Evolutionary conservation across 176 grass and related monocot species (phyloP).

Genomic region (Elymus sibiricus): DNA sequence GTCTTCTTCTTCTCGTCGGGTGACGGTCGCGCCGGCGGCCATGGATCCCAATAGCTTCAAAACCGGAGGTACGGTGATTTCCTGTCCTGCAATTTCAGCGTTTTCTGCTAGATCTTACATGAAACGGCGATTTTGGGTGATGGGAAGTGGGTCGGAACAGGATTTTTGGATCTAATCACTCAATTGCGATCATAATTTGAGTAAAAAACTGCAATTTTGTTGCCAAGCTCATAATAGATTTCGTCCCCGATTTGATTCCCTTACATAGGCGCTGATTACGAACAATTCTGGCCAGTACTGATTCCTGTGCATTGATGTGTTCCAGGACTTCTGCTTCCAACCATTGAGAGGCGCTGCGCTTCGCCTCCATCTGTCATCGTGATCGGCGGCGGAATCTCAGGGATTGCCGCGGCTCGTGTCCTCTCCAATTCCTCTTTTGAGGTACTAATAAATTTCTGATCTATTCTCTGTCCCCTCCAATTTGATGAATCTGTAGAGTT

Average conservation of each 20-base stretch:
- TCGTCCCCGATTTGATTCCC: background rate
- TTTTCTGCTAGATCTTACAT: background rate
- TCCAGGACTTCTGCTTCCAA: slow-evolving; percentile 73
- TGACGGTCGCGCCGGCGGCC: background rate
- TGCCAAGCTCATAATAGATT: background rate
- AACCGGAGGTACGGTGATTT: slow-evolving; percentile 41
- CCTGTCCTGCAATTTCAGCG: background rate
- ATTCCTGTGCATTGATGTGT: background rate
- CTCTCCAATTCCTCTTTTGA: slow-evolving; percentile 82
- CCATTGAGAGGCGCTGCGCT: slow-evolving; percentile 58
- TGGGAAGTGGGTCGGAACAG: background rate
- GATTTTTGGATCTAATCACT: background rate
- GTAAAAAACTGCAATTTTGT: background rate
- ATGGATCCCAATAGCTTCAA: slow-evolving; percentile 53
- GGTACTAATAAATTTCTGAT: slow-evolving; percentile 7
- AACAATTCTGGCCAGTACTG: background rate
- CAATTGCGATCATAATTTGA: background rate
- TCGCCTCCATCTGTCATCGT: slow-evolving; percentile 83
- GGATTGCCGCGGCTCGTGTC: slow-evolving; percentile 73
- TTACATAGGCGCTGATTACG: background rate
- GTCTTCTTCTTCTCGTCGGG: background rate
- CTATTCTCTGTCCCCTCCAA: background rate
- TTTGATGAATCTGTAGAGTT: background rate
- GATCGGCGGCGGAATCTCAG: slow-evolving; percentile 89
- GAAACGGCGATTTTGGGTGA: background rate